Conservation (phyloP, 2,329 filamentous ascomycete genomes). For the Bimuria novae-zelandiae region DNA sequence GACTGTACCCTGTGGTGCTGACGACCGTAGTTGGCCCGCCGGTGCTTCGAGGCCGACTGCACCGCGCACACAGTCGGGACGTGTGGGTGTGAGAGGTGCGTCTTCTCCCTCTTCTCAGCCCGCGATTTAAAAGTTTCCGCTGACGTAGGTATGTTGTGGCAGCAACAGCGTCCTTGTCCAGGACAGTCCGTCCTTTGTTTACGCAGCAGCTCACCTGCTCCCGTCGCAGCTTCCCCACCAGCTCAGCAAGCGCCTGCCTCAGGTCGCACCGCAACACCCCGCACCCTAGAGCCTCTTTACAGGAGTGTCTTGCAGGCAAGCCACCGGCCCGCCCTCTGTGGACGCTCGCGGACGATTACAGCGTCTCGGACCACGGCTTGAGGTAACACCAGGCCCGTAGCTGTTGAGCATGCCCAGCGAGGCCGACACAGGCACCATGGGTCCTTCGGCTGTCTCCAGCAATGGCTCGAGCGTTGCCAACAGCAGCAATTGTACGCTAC, state of each 20-base stretch:
- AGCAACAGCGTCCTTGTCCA: slow-evolving; percentile 28
- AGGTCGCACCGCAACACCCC: slow-evolving; percentile 12
- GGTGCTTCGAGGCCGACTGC: slow-evolving; percentile 22
- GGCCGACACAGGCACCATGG: slow-evolving; percentile 33
- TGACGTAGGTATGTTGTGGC: slow-evolving; percentile 28
- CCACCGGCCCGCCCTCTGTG: slow-evolving; percentile 1
- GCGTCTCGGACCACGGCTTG: no score
- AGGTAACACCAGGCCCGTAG: slow-evolving; percentile 19
- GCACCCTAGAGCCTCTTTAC: slow-evolving; percentile 5
- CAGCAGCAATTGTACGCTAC: slow-evolving; percentile 40
- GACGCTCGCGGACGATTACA: slow-evolving; percentile 14
- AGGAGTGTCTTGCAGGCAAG: slow-evolving; percentile 8
- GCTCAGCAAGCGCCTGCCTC: slow-evolving; percentile 1
- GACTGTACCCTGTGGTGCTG: slow-evolving; percentile 14
- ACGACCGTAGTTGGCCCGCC: slow-evolving; percentile 18
- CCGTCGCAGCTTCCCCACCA: slow-evolving; percentile 11
- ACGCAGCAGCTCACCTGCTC: slow-evolving; percentile 17
- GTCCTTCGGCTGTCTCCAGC: slow-evolving; percentile 32
- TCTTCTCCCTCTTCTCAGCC: slow-evolving; percentile 6
- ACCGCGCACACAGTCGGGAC: slow-evolving; percentile 5
- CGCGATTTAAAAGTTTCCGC: slow-evolving; percentile 12
- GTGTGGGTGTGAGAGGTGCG: slow-evolving; percentile 24
- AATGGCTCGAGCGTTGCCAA: slow-evolving; percentile 35
- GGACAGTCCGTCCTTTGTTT: slow-evolving; percentile 32
- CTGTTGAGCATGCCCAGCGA: slow-evolving; percentile 31